Conservation (phyloP, 208 protist species). For the Leishmania gerbilli region DNA sequence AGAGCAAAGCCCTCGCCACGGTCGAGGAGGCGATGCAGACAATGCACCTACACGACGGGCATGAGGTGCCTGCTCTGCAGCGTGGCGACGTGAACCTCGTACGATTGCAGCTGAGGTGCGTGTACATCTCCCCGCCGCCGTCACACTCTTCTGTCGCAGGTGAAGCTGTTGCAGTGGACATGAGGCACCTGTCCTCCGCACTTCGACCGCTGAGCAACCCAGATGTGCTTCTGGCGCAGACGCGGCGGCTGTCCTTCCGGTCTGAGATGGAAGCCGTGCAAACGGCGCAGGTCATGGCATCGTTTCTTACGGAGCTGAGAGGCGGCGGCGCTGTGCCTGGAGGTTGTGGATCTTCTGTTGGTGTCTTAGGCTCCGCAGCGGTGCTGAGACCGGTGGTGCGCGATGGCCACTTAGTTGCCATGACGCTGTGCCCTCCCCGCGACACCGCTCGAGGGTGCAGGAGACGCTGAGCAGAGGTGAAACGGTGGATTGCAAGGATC, state of each 20-base stretch:
- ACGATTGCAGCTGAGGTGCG: constrained; percentile 47
- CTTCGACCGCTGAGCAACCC: constrained; percentile 51
- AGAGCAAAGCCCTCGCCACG: constrained; percentile 29
- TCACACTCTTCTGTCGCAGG: background rate
- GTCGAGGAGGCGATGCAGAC: constrained; percentile 63
- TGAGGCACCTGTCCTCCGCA: constrained; percentile 10
- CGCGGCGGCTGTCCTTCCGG: constrained; percentile 39
- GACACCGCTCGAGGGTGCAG: background rate
- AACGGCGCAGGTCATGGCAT: constrained; percentile 58
- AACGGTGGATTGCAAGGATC: background rate
- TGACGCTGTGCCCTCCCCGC: constrained; percentile 16
- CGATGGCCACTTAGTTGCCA: constrained; percentile 37
- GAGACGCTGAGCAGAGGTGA: background rate
- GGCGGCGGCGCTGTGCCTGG: background rate
- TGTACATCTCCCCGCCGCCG: constrained; percentile 26
- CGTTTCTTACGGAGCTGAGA: constrained; percentile 24
- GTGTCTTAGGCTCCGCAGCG: background rate
- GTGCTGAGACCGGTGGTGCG: constrained; percentile 47
- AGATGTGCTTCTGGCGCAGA: constrained; percentile 28
- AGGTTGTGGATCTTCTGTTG: background rate
- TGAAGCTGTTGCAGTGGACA: background rate
- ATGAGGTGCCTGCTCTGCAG: constrained; percentile 72
- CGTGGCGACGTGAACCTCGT: constrained; percentile 65
- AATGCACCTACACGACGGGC: constrained; percentile 86
- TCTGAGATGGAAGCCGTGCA: constrained; percentile 64